Conservation (phyloP, 306 rosid species). For the Quercus alba region DNA sequence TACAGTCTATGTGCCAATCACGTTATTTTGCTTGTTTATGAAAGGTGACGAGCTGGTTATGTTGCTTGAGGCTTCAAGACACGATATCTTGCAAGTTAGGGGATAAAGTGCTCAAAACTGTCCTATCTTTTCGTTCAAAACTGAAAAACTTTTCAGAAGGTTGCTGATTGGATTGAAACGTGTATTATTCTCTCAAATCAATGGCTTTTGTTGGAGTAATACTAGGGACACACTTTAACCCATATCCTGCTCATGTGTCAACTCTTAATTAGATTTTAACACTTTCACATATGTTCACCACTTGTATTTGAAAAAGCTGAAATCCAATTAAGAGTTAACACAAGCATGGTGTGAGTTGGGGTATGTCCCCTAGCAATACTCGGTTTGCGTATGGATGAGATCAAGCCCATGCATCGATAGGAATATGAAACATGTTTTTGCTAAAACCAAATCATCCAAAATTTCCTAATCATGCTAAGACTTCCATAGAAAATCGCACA, state of each 20-base stretch:
- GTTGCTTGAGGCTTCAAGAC: background rate
- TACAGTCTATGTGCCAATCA: conserved; percentile 6
- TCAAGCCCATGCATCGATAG: background rate
- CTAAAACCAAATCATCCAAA: background rate
- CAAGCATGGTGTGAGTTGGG: no score
- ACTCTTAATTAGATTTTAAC: no score
- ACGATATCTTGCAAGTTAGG: conserved; percentile 14
- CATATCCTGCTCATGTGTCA: no score
- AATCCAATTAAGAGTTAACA: no score
- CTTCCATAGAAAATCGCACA: background rate
- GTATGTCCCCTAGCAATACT: no score
- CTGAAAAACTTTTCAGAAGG: conserved; percentile 1
- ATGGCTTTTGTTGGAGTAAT: no score
- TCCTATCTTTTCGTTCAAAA: conserved; percentile 1
- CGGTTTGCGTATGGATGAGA: background rate
- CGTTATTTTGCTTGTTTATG: conserved; percentile 1
- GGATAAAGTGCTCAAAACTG: background rate
- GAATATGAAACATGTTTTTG: background rate
- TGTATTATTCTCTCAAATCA: no score
- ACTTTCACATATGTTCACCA: no score
- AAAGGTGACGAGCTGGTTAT: conserved; percentile 15
- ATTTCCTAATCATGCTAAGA: background rate
- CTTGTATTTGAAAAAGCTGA: no score
- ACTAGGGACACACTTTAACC: no score
- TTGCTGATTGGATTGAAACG: no score